Conservation (phyloP, 139 green algal species). For the Tetraselmis chui region DNA sequence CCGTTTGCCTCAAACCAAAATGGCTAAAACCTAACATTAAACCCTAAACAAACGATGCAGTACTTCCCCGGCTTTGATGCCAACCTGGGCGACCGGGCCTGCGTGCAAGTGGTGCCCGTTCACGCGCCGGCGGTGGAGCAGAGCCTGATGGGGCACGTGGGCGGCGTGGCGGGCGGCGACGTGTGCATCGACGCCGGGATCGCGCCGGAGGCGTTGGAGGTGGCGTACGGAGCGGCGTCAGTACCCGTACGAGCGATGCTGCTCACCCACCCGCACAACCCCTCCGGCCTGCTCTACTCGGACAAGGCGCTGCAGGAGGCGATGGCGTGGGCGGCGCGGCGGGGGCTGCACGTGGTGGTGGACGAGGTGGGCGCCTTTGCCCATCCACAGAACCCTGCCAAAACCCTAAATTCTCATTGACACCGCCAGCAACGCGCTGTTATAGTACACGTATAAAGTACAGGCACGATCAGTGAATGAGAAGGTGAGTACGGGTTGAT, state of each 20-base stretch:
- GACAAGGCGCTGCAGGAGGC: slow-evolving; percentile 1
- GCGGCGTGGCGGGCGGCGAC: not conserved
- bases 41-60: too few relatives aligned
- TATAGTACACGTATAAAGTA: too few relatives aligned
- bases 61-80: not conserved
- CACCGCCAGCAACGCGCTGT: too few relatives aligned
- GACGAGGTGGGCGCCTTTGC: too few relatives aligned
- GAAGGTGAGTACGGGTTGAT: too few relatives aligned
- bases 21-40: too few relatives aligned
- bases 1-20: too few relatives aligned
- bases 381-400: too few relatives aligned
- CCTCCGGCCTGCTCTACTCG: not conserved
- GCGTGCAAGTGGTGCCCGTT: not conserved
- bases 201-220: not conserved
- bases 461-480: too few relatives aligned
- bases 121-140: not conserved
- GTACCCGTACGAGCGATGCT: not conserved
- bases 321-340: not conserved
- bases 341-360: not conserved
- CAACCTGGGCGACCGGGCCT: not conserved
- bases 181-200: not conserved
- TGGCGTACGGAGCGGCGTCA: not conserved
- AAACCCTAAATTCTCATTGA: too few relatives aligned
- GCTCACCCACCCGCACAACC: slow-evolving; percentile 4
- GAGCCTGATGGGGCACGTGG: not conserved